Percentiles rank a stretch among this genome's conserved stretches.
These are phyloP conservation scores for Lachancea sp. DNA, from an alignment of 805 yeast genomes.

Conservation along the genomic window DNA sequence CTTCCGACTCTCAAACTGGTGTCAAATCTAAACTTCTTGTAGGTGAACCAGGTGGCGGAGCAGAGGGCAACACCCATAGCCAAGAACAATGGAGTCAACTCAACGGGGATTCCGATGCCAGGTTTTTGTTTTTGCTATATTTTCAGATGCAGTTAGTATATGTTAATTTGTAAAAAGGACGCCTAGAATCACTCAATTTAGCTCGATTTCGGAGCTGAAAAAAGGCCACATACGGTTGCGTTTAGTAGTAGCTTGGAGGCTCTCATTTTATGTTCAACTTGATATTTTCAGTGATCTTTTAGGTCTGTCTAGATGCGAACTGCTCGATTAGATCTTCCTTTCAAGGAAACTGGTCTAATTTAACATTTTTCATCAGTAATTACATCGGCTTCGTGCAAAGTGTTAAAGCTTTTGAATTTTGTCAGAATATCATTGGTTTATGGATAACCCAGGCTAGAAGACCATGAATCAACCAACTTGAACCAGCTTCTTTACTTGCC, in stretches of 20 bases:
- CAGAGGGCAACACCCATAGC: conserved; percentile 50
- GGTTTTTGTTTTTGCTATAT: conserved; percentile 32
- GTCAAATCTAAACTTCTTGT: conserved; percentile 46
- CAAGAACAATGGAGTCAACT: conserved; percentile 50
- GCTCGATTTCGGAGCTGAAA: background rate
- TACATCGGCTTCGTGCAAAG: too few relatives aligned
- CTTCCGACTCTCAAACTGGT: conserved; percentile 44
- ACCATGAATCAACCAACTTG: background rate
- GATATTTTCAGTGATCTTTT: background rate
- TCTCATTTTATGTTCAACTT: conserved; percentile 36
- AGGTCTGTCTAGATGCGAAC: background rate
- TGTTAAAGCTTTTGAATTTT: background rate
- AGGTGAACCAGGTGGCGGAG: conserved; percentile 46
- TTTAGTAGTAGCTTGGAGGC: conserved; percentile 41
- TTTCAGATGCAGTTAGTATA: conserved; percentile 5
- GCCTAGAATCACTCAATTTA: background rate
- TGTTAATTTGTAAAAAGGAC: background rate
- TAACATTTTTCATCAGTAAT: background rate
- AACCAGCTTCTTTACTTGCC: background rate
- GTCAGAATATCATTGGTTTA: background rate
- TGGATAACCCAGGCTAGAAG: background rate
- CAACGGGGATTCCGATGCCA: conserved; percentile 42
- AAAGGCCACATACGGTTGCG: conserved; percentile 38
- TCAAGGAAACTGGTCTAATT: background rate
- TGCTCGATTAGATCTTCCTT: background rate